Percentiles rank a stretch among this genome's conserved stretches.
Conservation (phyloP, 176 grass and related monocot genomes). For the Hordeum marinum region DNA sequence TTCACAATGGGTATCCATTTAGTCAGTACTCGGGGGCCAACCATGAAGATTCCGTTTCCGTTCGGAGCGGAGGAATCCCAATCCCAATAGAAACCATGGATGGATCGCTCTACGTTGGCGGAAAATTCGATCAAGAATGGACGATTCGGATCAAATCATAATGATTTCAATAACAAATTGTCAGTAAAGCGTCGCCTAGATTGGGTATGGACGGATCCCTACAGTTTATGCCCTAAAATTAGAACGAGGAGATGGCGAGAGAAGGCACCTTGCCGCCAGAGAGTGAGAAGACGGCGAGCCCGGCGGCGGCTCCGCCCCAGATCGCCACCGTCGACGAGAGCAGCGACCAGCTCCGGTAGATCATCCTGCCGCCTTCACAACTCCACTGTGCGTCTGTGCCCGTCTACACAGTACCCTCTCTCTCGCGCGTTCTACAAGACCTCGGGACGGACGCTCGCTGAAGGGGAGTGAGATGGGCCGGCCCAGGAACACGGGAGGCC, state of each 20-base stretch:
- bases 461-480: no score
- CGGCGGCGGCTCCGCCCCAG: conserved; percentile 40
- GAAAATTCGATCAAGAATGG: neutral
- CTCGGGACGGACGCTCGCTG: no score
- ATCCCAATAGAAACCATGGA: neutral
- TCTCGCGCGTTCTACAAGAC: no score
- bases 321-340: conserved; percentile 46
- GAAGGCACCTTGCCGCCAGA: conserved; percentile 49
- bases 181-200: neutral
- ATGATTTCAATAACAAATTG: no score
- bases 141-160: neutral
- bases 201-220: neutral
- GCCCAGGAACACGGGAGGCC: no score
- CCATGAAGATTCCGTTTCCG: neutral
- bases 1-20: neutral
- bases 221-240: neutral
- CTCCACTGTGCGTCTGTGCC: neutral
- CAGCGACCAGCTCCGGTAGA: conserved; percentile 65
- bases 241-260: neutral
- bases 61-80: neutral
- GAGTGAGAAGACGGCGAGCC: conserved; percentile 34
- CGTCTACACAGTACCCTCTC: no score
- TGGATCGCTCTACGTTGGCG: neutral
- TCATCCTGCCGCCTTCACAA: conserved; percentile 25
- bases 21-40: neutral